A percentile compares a stretch with the other conserved stretches of the same genome.
Evolutionary conservation across 352 stramenopile genomes (phyloP).

Genomic region (Thraustochytrium striatum): DNA sequence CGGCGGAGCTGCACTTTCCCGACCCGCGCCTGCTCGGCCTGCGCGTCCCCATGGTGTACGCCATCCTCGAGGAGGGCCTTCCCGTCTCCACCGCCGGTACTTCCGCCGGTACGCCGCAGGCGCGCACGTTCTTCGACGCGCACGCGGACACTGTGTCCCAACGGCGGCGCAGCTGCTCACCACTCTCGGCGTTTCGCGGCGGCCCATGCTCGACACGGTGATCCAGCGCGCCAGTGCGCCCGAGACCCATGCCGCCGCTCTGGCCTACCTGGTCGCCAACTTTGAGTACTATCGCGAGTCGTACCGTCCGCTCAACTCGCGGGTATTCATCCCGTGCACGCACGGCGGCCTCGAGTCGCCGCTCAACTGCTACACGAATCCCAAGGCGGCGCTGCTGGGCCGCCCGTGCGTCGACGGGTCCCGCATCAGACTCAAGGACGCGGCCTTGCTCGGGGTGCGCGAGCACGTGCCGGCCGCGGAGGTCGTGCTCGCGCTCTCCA

Average conservation of each 20-base stretch:
- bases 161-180: neutral
- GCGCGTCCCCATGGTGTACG: slow-evolving; percentile 15
- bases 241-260: neutral
- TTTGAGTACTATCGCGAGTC: slow-evolving; percentile 32
- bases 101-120: neutral
- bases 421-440: neutral
- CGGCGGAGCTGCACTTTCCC: slow-evolving; percentile 8
- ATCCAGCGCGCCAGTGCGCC: neutral
- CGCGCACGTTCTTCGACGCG: slow-evolving; percentile 1
- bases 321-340: slow-evolving; percentile 32
- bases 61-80: slow-evolving; percentile 24
- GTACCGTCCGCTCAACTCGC: neutral
- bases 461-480: neutral
- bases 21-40: neutral
- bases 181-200: neutral
- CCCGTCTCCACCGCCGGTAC: neutral
- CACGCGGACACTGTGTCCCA: neutral
- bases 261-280: slow-evolving; percentile 14
- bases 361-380: slow-evolving; percentile 26
- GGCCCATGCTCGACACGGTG: neutral
- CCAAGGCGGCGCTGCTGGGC: neutral
- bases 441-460: slow-evolving; percentile 14
- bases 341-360: slow-evolving; percentile 12
- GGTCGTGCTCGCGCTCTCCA: neutral
- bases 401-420: neutral